Conservation (phyloP, 2,329 filamentous ascomycete species). For the Epichloe brachyelytri region DNA sequence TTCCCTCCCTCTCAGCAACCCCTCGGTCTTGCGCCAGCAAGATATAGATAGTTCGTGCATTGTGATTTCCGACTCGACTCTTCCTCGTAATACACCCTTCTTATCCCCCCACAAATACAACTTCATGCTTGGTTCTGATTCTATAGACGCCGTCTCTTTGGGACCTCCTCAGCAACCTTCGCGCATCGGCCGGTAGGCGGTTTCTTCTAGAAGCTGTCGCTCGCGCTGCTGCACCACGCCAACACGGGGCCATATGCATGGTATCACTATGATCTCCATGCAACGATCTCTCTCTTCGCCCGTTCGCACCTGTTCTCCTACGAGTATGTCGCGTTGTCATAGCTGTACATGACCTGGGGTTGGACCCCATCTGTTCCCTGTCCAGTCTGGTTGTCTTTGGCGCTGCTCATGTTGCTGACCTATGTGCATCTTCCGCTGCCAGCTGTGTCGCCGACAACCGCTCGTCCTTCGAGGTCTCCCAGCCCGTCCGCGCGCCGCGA, state of each 20-base stretch:
- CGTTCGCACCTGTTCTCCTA: conserved; percentile 42
- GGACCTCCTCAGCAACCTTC: neutral
- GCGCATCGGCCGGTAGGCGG: conserved; percentile 11
- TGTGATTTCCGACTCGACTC: neutral
- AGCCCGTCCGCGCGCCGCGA: conserved; percentile 41
- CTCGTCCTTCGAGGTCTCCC: conserved; percentile 35
- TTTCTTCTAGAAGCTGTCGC: conserved; percentile 16
- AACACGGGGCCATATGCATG: conserved; percentile 23
- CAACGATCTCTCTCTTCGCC: conserved; percentile 50
- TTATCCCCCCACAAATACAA: neutral
- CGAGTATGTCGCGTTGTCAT: conserved; percentile 38
- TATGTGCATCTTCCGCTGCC: conserved; percentile 8
- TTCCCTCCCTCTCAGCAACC: neutral
- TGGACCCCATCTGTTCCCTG: neutral
- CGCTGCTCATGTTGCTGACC: conserved; percentile 15
- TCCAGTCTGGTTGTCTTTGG: neutral
- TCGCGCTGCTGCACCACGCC: conserved; percentile 21
- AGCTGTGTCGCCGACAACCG: conserved; percentile 21
- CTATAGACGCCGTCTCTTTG: neutral
- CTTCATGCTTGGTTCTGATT: neutral
- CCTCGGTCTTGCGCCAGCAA: neutral
- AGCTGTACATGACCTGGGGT: neutral
- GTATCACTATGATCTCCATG: conserved; percentile 47
- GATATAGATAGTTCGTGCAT: neutral
- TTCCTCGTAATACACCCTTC: neutral